Percentiles rank a stretch among this genome's conserved stretches.
Evolutionary conservation across 768 basidiomycete species (phyloP).

Genomic region (Suillus tomentosus): DNA sequence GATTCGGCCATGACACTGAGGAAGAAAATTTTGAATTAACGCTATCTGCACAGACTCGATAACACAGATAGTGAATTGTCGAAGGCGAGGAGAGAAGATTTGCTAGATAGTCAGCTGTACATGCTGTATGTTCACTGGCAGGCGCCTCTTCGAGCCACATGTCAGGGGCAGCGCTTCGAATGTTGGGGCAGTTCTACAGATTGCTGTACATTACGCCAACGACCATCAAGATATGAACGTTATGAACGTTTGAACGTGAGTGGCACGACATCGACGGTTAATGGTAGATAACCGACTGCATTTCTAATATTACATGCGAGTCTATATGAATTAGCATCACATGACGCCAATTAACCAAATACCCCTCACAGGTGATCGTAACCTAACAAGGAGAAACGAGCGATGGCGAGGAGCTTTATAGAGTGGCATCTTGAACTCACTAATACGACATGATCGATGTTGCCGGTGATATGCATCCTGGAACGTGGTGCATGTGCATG

Average conservation of each 20-base stretch:
- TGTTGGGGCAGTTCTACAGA: neutral
- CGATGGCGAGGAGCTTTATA: neutral
- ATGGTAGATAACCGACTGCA: neutral
- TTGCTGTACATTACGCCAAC: neutral
- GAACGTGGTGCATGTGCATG: neutral
- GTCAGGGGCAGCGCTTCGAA: neutral
- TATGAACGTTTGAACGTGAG: no score
- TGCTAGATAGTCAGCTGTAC: neutral
- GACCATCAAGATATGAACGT: neutral
- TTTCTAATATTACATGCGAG: neutral
- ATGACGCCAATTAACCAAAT: neutral
- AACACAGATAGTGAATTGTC: neutral
- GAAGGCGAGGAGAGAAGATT: neutral
- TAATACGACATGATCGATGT: neutral
- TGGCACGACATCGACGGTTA: neutral
- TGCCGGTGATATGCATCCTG: neutral
- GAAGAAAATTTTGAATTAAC: neutral
- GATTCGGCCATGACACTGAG: neutral
- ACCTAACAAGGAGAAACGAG: neutral
- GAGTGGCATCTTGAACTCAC: neutral
- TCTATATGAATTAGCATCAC: neutral
- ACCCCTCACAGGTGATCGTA: neutral
- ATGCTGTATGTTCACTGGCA: neutral
- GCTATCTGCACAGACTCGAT: neutral
- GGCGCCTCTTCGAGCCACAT: no score